Conservation (phyloP, 495 filamentous ascomycete species). For the Annulohypoxylon stygium region DNA sequence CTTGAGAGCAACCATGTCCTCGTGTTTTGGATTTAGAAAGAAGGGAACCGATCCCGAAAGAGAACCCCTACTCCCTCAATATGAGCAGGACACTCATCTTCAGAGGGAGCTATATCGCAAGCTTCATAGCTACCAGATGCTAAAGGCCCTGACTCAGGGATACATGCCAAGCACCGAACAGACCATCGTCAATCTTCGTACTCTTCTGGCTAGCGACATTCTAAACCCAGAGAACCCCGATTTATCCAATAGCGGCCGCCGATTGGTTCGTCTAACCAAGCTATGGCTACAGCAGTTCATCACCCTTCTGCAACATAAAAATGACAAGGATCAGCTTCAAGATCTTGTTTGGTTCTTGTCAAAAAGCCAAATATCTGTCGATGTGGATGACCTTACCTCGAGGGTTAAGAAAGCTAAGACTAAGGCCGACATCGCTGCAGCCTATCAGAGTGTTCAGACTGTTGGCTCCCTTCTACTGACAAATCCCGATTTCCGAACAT, state of each 20-base stretch:
- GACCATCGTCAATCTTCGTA: slow-evolving; percentile 81
- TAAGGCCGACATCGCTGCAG: slow-evolving; percentile 83
- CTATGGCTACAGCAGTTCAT: slow-evolving; percentile 81
- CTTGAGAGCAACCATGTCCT: slow-evolving; percentile 45
- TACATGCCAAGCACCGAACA: slow-evolving; percentile 96
- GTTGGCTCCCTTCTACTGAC: slow-evolving; percentile 86
- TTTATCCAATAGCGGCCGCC: slow-evolving; percentile 80
- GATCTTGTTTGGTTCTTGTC: slow-evolving; percentile 90
- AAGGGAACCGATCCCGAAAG: slow-evolving; percentile 62
- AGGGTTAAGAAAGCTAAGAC: slow-evolving; percentile 74
- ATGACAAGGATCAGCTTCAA: slow-evolving; percentile 85
- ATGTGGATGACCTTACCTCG: slow-evolving; percentile 73
- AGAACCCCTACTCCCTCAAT: slow-evolving; percentile 85
- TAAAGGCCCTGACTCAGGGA: slow-evolving; percentile 83
- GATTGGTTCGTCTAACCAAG: slow-evolving; percentile 77
- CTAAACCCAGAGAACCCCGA: slow-evolving; percentile 81
- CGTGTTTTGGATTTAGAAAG: slow-evolving; percentile 56
- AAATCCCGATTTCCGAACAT: slow-evolving; percentile 90
- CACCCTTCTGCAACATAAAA: slow-evolving; percentile 82
- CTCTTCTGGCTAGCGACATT: slow-evolving; percentile 79
- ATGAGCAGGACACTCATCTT: slow-evolving; percentile 82
- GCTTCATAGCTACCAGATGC: slow-evolving; percentile 92
- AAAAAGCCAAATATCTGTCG: slow-evolving; percentile 76
- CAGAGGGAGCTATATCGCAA: slow-evolving; percentile 85
- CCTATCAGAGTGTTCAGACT: slow-evolving; percentile 85